Conservation (phyloP, 2,329 filamentous ascomycete genomes). For the Verruconis gallopava region DNA sequence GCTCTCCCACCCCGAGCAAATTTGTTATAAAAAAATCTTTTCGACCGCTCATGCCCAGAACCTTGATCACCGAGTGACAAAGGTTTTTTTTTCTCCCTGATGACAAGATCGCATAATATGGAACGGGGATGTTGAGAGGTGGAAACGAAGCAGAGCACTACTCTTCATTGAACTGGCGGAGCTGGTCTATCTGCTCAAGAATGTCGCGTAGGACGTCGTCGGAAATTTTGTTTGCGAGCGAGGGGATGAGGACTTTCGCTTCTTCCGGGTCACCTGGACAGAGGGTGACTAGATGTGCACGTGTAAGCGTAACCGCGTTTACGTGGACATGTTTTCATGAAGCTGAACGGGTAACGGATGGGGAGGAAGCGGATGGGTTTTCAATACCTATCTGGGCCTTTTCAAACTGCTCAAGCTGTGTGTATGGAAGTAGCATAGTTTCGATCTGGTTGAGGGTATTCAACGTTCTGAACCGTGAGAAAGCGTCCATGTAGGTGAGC, state of each 20-base stretch:
- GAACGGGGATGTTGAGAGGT: too few species aligned
- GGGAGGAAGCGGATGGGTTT: too few species aligned
- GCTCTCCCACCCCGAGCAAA: too few species aligned
- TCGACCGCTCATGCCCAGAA: too few species aligned
- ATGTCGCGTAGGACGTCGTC: constrained; percentile 81
- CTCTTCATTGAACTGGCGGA: background rate
- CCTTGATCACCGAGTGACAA: too few species aligned
- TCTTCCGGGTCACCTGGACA: constrained; percentile 91
- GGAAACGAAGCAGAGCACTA: too few species aligned
- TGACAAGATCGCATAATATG: too few species aligned
- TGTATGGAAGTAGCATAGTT: constrained; percentile 65
- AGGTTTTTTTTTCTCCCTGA: too few species aligned
- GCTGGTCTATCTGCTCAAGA: constrained; percentile 58
- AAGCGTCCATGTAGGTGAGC: constrained; percentile 83
- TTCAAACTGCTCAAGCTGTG: constrained; percentile 81
- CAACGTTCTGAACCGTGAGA: constrained; percentile 89
- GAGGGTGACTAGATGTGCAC: constrained; percentile 73
- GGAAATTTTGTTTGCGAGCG: constrained; percentile 64
- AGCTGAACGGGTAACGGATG: background rate
- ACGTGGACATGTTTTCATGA: too few species aligned
- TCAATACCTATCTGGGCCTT: constrained; percentile 75
- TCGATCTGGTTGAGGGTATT: constrained; percentile 93
- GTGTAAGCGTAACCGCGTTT: too few species aligned
- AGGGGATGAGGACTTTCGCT: constrained; percentile 91
- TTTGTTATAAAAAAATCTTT: too few species aligned